phyloP scores from a whole-genome alignment of 495 filamentous ascomycete genomes.

The Aspergillus panamensis region DNA sequence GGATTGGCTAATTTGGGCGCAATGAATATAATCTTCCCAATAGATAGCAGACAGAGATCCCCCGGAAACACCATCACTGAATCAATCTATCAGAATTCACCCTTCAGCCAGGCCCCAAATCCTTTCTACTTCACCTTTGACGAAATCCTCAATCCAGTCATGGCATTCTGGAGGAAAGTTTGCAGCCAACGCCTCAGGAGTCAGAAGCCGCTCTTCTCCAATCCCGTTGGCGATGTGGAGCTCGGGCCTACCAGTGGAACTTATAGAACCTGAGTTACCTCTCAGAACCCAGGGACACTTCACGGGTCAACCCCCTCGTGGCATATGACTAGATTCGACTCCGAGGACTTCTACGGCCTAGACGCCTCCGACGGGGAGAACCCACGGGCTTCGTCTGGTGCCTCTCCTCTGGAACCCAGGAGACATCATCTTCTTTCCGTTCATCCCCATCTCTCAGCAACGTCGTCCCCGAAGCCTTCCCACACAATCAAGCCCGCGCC shows the following conservation, averaged over 20 bases:
- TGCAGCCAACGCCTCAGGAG: neutral
- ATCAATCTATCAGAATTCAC: neutral
- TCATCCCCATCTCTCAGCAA: slow-evolving; percentile 42
- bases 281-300: neutral
- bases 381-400: neutral
- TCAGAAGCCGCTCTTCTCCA: neutral
- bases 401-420: slow-evolving; percentile 43
- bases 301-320: neutral
- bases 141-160: too few species aligned
- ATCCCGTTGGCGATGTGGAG: neutral
- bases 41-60: neutral
- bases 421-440: slow-evolving; percentile 21
- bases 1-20: too few species aligned
- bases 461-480: slow-evolving; percentile 63
- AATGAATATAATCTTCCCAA: neutral
- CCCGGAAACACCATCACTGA: neutral
- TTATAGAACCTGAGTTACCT: neutral
- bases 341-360: neutral
- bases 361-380: too few species aligned
- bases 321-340: neutral
- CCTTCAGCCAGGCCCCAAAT: neutral
- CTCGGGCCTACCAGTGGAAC: neutral
- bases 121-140: neutral
- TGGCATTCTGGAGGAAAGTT: neutral
- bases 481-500: slow-evolving; percentile 70